phyloP scores from a whole-genome alignment of 176 grass and related monocot genomes.

The Rhipidocladum racemiflorum region DNA sequence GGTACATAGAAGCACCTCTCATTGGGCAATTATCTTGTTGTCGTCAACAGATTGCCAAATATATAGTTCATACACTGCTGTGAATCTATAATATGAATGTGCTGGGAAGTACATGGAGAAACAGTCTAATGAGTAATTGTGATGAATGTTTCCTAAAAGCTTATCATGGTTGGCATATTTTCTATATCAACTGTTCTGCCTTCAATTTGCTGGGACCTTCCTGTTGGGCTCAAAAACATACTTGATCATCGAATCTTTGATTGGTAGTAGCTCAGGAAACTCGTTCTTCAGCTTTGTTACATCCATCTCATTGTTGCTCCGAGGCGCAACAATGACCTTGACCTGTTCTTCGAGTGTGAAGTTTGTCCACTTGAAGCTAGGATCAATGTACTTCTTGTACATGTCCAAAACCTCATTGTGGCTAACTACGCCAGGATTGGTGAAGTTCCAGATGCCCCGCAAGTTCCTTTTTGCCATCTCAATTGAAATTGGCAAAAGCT shows the following conservation, averaged over 20 bases:
- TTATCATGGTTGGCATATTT: slow-evolving; percentile 19
- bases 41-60: slow-evolving; percentile 1
- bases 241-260: slow-evolving; percentile 74
- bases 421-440: slow-evolving; percentile 66
- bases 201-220: slow-evolving; percentile 55
- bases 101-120: background rate
- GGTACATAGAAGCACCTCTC: slow-evolving; percentile 8
- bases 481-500: slow-evolving; percentile 73
- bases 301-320: slow-evolving; percentile 86
- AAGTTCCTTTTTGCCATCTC: slow-evolving; percentile 73
- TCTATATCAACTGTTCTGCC: background rate
- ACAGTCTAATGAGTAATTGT: slow-evolving; percentile 8
- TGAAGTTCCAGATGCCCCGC: slow-evolving; percentile 79
- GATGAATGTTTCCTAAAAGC: slow-evolving; percentile 30
- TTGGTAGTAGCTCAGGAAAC: slow-evolving; percentile 67
- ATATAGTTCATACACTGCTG: slow-evolving; percentile 24
- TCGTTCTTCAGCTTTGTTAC: slow-evolving; percentile 61
- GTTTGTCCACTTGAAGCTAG: slow-evolving; percentile 67
- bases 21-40: slow-evolving; percentile 28
- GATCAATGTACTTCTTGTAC: slow-evolving; percentile 60
- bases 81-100: slow-evolving; percentile 27
- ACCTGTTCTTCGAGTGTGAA: slow-evolving; percentile 79
- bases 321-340: slow-evolving; percentile 68
- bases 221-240: slow-evolving; percentile 79
- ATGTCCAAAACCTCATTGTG: slow-evolving; percentile 84